A percentile compares a stretch with the other conserved stretches of the same genome.
Evolutionary conservation across 441 rosid species (phyloP).

Genomic region (Aquilaria agallochum): DNA sequence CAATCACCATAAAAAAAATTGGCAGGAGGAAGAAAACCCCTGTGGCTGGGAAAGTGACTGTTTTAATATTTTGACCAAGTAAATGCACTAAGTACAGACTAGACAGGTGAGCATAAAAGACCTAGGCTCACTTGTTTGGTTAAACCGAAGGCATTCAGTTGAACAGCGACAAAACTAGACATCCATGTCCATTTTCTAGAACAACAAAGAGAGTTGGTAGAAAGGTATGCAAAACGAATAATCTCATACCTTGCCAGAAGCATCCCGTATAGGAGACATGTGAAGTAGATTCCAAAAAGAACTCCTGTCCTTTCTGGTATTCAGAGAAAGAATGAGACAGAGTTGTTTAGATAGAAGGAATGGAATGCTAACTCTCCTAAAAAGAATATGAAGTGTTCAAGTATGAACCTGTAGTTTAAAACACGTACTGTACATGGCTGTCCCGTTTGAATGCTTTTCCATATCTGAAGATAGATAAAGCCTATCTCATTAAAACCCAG

Average conservation of each 20-base stretch:
- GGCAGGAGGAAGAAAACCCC: too few species aligned
- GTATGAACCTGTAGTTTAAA: conserved; percentile 90
- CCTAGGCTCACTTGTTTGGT: too few species aligned
- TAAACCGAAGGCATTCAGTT: too few species aligned
- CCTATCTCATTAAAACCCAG: too few species aligned
- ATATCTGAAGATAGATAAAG: conserved; percentile 41
- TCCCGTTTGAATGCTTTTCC: conserved; percentile 52
- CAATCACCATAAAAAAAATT: too few species aligned
- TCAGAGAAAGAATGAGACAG: conserved; percentile 13
- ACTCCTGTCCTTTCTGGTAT: conserved; percentile 70
- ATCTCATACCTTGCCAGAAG: conserved; percentile 79
- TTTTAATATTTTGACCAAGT: too few species aligned
- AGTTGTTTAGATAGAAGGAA: conserved; percentile 14
- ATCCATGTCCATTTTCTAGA: too few species aligned
- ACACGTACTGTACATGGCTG: conserved; percentile 89
- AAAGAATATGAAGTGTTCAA: conserved; percentile 22
- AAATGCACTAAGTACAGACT: too few species aligned
- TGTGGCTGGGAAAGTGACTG: too few species aligned
- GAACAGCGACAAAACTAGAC: too few species aligned
- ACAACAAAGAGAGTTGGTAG: neutral
- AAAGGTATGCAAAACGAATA: conserved; percentile 7
- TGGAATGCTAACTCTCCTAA: conserved; percentile 8
- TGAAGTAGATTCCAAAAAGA: conserved; percentile 88
- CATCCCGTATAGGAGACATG: conserved; percentile 85
- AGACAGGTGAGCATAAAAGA: too few species aligned